Conservation (phyloP, 2,329 filamentous ascomycete genomes). For the Onygena corvina region DNA sequence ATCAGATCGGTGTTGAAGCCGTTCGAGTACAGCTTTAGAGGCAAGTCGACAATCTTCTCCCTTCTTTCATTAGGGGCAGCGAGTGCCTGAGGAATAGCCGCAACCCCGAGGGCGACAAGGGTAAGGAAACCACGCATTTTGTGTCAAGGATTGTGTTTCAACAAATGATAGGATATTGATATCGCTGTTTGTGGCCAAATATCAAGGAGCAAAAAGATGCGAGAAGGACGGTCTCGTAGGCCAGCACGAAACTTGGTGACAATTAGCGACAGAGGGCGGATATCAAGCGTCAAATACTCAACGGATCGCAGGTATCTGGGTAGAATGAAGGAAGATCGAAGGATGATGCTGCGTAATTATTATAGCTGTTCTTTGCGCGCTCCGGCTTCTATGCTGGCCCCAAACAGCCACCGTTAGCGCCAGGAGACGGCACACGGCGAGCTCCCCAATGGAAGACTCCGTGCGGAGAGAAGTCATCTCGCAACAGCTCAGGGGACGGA, state of each 20-base stretch:
- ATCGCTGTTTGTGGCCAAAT: neutral
- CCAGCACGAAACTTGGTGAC: conserved; percentile 3
- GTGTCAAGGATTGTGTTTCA: too few species aligned
- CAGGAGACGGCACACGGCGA: neutral
- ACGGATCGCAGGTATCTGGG: neutral
- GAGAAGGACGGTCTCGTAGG: neutral
- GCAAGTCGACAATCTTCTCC: conserved; percentile 9
- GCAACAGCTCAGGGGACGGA: neutral
- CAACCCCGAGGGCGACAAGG: conserved; percentile 6
- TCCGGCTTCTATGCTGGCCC: neutral
- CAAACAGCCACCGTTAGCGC: neutral
- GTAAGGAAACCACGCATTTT: conserved; percentile 5
- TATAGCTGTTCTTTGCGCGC: neutral
- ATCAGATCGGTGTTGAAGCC: conserved; percentile 13
- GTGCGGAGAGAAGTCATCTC: conserved; percentile 3
- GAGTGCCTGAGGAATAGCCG: neutral
- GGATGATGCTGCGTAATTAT: neutral
- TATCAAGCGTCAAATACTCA: neutral
- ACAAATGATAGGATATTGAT: too few species aligned
- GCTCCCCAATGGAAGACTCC: neutral
- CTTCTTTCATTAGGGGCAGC: neutral
- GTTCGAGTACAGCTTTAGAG: conserved; percentile 11
- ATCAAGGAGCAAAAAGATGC: neutral
- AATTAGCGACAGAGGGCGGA: neutral
- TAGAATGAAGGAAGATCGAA: neutral